These are phyloP conservation scores for Aspergillus carlsbadensis DNA, from an alignment of 495 filamentous ascomycete species.

Conservation along the genomic window DNA sequence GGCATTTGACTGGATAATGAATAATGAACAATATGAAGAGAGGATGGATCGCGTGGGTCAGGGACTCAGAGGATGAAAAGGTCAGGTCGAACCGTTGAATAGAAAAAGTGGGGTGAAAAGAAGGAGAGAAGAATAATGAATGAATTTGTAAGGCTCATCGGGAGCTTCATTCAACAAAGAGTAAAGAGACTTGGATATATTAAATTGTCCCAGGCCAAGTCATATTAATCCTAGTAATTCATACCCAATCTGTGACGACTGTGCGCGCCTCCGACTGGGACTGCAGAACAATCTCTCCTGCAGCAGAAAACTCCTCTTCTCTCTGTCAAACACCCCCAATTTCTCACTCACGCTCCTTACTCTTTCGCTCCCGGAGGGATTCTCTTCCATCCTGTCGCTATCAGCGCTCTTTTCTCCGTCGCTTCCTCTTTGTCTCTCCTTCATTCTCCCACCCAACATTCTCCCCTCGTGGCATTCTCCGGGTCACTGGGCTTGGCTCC, in stretches of 20 bases:
- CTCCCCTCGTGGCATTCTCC: slow-evolving; percentile 11
- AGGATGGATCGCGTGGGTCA: slow-evolving; percentile 8
- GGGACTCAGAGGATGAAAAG: slow-evolving; percentile 5
- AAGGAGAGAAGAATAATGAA: neutral
- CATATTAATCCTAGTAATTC: neutral
- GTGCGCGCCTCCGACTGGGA: neutral
- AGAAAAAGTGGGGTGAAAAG: slow-evolving; percentile 9
- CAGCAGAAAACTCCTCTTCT: slow-evolving; percentile 5
- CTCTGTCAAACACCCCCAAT: neutral
- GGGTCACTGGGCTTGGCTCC: slow-evolving; percentile 14
- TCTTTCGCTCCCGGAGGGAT: neutral
- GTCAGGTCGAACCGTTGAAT: slow-evolving; percentile 5
- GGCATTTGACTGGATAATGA: no score
- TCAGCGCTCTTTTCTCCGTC: neutral
- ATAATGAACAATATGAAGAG: no score
- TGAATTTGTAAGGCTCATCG: neutral
- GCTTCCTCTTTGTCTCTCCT: slow-evolving; percentile 13
- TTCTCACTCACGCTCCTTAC: slow-evolving; percentile 17
- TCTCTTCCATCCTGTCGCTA: slow-evolving; percentile 17
- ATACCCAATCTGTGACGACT: neutral
- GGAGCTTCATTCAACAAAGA: neutral
- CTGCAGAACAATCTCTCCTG: neutral
- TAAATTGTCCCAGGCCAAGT: no score
- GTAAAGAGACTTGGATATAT: neutral
- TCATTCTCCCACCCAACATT: slow-evolving; percentile 18